Conservation (phyloP, 1,284 basidiomycete genomes). For the Microbotryum lychnidis-dioicae region DNA sequence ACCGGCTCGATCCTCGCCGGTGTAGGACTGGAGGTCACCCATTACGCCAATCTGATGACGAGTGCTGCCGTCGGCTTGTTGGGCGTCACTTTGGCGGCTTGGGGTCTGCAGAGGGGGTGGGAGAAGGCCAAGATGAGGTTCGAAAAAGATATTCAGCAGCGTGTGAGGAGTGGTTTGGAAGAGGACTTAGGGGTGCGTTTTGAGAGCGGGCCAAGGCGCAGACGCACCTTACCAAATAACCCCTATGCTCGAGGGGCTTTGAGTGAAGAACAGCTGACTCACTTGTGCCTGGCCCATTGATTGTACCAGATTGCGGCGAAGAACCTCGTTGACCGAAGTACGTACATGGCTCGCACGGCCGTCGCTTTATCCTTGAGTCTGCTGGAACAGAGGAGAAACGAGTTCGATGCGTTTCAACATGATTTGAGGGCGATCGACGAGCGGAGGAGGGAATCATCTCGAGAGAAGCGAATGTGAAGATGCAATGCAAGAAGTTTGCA, state of each 20-base stretch:
- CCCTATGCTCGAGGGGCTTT: neutral
- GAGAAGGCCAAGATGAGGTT: slow-evolving; percentile 36
- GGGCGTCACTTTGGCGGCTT: slow-evolving; percentile 35
- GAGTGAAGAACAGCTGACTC: neutral
- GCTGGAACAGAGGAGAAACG: neutral
- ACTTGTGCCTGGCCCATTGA: too few species aligned
- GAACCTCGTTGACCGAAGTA: slow-evolving; percentile 1
- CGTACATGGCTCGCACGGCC: slow-evolving; percentile 12
- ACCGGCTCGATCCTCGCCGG: slow-evolving; percentile 6
- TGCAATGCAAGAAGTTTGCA: too few species aligned
- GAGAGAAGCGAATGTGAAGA: too few species aligned
- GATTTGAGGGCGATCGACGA: slow-evolving; percentile 1
- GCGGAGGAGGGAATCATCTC: neutral
- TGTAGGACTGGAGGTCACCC: slow-evolving; percentile 13
- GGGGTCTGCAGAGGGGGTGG: slow-evolving; percentile 39
- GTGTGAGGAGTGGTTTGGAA: slow-evolving; percentile 19
- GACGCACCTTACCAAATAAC: neutral
- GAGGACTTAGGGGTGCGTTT: slow-evolving; percentile 23
- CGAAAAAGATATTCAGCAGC: slow-evolving; percentile 32
- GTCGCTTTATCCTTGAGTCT: slow-evolving; percentile 6
- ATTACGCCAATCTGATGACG: slow-evolving; percentile 33
- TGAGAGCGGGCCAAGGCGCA: neutral
- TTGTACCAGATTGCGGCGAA: slow-evolving; percentile 8
- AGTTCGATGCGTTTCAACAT: slow-evolving; percentile 6
- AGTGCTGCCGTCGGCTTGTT: slow-evolving; percentile 35